Evolutionary conservation across 2,329 filamentous ascomycete species (phyloP).

Genomic region (Aureobasidium sp.): DNA sequence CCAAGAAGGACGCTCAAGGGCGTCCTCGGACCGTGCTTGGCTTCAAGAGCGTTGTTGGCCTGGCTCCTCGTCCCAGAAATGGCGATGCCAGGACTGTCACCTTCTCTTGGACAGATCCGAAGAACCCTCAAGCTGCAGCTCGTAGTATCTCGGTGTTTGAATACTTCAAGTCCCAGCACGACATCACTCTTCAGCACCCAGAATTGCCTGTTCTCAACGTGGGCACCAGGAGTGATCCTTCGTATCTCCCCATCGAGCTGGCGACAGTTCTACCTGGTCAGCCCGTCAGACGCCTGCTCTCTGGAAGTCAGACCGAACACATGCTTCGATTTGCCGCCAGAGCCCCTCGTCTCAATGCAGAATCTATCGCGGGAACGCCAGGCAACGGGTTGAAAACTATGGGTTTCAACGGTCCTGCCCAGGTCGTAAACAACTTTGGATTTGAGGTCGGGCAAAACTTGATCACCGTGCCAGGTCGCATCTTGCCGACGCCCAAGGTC

Average conservation of each 20-base stretch:
- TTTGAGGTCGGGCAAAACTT: conserved; percentile 53
- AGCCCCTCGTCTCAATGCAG: conserved; percentile 55
- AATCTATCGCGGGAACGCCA: conserved; percentile 46
- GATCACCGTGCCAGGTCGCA: conserved; percentile 63
- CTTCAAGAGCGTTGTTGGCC: conserved; percentile 38
- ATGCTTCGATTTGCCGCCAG: conserved; percentile 71
- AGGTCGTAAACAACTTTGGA: conserved; percentile 43
- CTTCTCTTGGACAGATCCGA: conserved; percentile 30
- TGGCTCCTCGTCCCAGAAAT: conserved; percentile 30
- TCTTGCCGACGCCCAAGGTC: conserved; percentile 53
- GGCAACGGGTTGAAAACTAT: conserved; percentile 49
- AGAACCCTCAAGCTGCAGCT: conserved; percentile 19
- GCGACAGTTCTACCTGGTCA: conserved; percentile 59
- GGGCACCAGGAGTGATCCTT: conserved; percentile 47
- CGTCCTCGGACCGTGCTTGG: neutral
- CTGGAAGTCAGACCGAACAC: conserved; percentile 48
- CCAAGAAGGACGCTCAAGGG: conserved; percentile 26
- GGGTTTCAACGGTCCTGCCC: conserved; percentile 39
- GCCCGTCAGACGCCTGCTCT: conserved; percentile 50
- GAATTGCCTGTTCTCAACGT: conserved; percentile 51
- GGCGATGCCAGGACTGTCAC: conserved; percentile 40
- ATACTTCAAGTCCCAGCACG: conserved; percentile 39
- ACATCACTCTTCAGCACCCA: conserved; percentile 39
- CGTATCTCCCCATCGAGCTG: conserved; percentile 58
- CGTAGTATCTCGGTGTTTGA: conserved; percentile 43